Evolutionary conservation across 148 eudicot genomes (phyloP).

Genomic region (Rhododendron vialii): DNA sequence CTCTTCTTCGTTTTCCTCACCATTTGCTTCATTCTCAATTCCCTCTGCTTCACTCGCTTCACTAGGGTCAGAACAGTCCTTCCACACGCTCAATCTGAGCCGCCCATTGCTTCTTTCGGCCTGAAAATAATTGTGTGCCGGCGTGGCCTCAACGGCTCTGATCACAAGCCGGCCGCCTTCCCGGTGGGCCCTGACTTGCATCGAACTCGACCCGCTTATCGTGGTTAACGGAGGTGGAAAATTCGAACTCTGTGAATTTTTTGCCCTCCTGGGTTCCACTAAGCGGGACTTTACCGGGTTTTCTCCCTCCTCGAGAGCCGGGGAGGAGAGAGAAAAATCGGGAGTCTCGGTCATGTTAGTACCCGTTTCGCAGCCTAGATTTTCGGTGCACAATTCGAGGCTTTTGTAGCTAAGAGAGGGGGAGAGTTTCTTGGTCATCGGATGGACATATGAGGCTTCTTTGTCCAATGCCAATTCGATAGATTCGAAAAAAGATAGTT

Average conservation of each 20-base stretch:
- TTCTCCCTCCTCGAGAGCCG: background rate
- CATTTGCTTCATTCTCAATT: background rate
- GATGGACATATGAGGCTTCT: constrained; percentile 17
- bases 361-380: constrained; percentile 34
- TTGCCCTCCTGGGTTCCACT: background rate
- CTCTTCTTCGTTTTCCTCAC: background rate
- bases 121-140: constrained; percentile 26
- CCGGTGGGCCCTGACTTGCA: constrained; percentile 37
- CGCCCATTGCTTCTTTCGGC: constrained; percentile 68
- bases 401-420: constrained; percentile 22
- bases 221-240: constrained; percentile 77
- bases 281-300: background rate
- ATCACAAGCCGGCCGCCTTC: constrained; percentile 73
- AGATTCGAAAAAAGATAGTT: background rate
- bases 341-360: constrained; percentile 18
- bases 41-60: background rate
- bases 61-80: background rate
- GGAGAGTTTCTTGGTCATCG: constrained; percentile 9
- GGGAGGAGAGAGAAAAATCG: constrained; percentile 18
- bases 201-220: constrained; percentile 34
- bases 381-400: constrained; percentile 36
- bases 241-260: background rate
- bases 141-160: constrained; percentile 44
- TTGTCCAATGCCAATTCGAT: background rate
- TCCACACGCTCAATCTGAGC: constrained; percentile 32